Evolutionary conservation across 305 asterid species (phyloP).

Genomic region (Fraxinus nigra): DNA sequence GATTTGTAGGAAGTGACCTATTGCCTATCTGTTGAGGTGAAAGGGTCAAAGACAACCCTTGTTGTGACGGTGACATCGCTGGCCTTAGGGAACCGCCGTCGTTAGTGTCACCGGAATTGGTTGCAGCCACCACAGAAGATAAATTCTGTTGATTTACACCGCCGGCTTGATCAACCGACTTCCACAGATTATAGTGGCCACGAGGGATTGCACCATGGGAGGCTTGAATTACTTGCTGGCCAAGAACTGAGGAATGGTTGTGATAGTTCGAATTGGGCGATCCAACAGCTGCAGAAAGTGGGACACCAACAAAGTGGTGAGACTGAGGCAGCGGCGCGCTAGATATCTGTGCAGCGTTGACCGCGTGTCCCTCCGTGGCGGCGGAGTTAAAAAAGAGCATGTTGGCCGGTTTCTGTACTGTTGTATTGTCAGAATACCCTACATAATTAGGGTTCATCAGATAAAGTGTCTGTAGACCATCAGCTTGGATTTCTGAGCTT

Average conservation of each 20-base stretch:
- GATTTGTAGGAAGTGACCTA: background rate
- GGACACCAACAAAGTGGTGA: conserved; percentile 46
- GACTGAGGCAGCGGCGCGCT: conserved; percentile 33
- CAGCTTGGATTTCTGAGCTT: conserved; percentile 58
- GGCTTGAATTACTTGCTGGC: conserved; percentile 29
- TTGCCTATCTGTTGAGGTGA: conserved; percentile 28
- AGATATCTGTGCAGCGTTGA: conserved; percentile 20
- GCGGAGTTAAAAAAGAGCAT: conserved; percentile 12
- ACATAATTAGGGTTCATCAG: conserved; percentile 68
- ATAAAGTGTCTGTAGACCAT: conserved; percentile 65
- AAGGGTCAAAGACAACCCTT: conserved; percentile 58
- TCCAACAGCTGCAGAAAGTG: conserved; percentile 24
- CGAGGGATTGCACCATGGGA: conserved; percentile 27
- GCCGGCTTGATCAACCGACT: conserved; percentile 23
- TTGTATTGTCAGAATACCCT: conserved; percentile 37
- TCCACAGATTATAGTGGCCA: conserved; percentile 33
- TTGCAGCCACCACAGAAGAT: conserved; percentile 6
- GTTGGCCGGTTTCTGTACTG: conserved; percentile 23
- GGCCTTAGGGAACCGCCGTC: conserved; percentile 22
- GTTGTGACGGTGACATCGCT: conserved; percentile 34
- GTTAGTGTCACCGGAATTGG: background rate
- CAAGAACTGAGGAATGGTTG: conserved; percentile 17
- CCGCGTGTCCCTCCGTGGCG: background rate
- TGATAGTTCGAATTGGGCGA: conserved; percentile 16
- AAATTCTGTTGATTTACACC: conserved; percentile 20